Percentiles rank a stretch among this genome's conserved stretches.
These are phyloP conservation scores for Prototheca wickerhamii DNA, from an alignment of 163 green algal species.

Conservation along the genomic window DNA sequence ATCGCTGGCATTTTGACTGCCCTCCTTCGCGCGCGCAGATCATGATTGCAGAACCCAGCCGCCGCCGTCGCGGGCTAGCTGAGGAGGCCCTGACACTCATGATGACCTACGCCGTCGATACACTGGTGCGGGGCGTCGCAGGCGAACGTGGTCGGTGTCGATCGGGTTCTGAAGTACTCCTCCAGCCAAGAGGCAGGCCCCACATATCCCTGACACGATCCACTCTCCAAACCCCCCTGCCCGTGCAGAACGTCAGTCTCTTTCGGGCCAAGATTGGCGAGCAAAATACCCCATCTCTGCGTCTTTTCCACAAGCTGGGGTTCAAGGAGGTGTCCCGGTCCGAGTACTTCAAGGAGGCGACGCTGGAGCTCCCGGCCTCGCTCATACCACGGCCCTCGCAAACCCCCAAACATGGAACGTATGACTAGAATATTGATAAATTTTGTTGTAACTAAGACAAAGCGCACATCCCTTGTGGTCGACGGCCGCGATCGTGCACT, in stretches of 20 bases:
- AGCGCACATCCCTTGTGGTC: too few relatives aligned
- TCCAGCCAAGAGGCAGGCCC: too few relatives aligned
- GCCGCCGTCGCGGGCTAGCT: constrained; percentile 49
- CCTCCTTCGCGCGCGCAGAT: too few relatives aligned
- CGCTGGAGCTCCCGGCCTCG: constrained; percentile 13
- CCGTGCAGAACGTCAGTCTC: constrained; percentile 18
- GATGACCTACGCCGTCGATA: constrained; percentile 54
- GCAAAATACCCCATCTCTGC: constrained; percentile 26
- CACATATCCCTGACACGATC: too few relatives aligned
- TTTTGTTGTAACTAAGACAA: too few relatives aligned
- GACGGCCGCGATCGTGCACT: too few relatives aligned
- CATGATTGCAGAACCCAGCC: constrained; percentile 53
- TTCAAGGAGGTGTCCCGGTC: constrained; percentile 20
- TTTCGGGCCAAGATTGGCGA: constrained; percentile 40
- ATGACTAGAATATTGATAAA: too few relatives aligned
- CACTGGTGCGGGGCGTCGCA: constrained; percentile 24
- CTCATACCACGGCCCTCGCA: background rate
- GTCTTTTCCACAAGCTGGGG: constrained; percentile 33
- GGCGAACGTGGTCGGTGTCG: too few relatives aligned
- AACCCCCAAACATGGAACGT: background rate
- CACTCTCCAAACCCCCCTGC: too few relatives aligned
- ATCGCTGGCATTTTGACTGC: too few relatives aligned
- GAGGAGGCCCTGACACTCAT: constrained; percentile 59
- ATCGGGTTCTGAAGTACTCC: too few relatives aligned
- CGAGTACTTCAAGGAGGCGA: constrained; percentile 34